Conservation (phyloP, 495 filamentous ascomycete genomes). For the Neurospora discreta region DNA sequence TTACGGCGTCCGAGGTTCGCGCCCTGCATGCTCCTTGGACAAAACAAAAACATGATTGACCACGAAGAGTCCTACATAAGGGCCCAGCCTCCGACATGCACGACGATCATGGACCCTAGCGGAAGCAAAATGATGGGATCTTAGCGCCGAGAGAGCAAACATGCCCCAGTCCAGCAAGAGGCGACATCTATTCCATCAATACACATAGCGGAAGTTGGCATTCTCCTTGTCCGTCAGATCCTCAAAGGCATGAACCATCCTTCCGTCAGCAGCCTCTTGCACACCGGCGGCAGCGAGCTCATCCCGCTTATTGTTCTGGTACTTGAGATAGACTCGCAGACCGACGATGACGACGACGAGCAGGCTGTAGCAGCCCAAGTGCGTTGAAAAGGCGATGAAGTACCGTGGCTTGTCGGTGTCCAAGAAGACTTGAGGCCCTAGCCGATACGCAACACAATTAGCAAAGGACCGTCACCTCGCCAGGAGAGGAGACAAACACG, state of each 20-base stretch:
- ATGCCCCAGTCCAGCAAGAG: neutral
- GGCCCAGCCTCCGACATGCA: neutral
- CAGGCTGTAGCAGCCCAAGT: constrained; percentile 41
- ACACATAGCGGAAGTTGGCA: constrained; percentile 42
- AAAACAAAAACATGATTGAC: neutral
- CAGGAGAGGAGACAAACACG: neutral
- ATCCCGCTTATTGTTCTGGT: constrained; percentile 38
- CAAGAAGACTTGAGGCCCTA: constrained; percentile 43
- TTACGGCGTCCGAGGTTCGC: neutral
- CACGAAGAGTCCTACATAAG: neutral
- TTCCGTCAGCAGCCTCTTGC: constrained; percentile 28
- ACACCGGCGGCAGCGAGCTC: constrained; percentile 30
- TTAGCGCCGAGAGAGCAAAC: neutral
- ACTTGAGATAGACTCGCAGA: constrained; percentile 36
- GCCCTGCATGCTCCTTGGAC: neutral
- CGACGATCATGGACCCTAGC: neutral
- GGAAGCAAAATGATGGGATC: neutral
- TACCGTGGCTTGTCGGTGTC: constrained; percentile 39
- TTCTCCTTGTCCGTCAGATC: constrained; percentile 52
- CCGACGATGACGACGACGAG: constrained; percentile 35
- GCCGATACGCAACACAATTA: neutral
- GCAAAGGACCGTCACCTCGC: neutral
- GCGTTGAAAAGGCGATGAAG: constrained; percentile 42
- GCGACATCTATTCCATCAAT: neutral
- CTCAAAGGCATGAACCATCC: constrained; percentile 40